A percentile compares a stretch with the other conserved stretches of the same genome.
Conservation (phyloP, 305 asterid genomes). For the Fraxinus dipetala region DNA sequence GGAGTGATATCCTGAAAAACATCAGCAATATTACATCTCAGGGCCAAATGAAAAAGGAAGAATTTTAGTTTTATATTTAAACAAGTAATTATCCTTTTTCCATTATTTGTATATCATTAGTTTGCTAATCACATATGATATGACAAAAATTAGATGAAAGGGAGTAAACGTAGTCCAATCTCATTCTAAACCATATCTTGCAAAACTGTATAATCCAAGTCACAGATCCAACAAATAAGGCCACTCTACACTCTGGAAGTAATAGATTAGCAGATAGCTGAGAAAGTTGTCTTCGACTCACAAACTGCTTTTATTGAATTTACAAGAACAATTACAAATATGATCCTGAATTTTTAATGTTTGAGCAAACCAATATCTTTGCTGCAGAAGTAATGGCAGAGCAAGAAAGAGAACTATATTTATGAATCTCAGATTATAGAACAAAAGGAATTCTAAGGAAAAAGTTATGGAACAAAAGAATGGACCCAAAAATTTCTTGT, state of each 20-base stretch:
- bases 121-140: neutral
- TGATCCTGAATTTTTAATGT: neutral
- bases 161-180: neutral
- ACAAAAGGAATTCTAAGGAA: neutral
- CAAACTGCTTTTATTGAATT: neutral
- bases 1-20: slow-evolving; percentile 86
- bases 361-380: neutral
- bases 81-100: neutral
- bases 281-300: neutral
- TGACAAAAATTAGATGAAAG: neutral
- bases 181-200: neutral
- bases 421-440: neutral
- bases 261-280: neutral
- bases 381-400: neutral
- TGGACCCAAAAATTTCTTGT: neutral
- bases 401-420: neutral
- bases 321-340: neutral
- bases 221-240: neutral
- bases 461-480: neutral
- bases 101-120: neutral
- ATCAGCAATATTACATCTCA: neutral
- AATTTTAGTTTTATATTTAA: neutral
- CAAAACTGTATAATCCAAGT: neutral
- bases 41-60: neutral
- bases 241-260: neutral